Evolutionary conservation across 139 green algal species (phyloP).

Genomic region (Pycnococcus provasolii): DNA sequence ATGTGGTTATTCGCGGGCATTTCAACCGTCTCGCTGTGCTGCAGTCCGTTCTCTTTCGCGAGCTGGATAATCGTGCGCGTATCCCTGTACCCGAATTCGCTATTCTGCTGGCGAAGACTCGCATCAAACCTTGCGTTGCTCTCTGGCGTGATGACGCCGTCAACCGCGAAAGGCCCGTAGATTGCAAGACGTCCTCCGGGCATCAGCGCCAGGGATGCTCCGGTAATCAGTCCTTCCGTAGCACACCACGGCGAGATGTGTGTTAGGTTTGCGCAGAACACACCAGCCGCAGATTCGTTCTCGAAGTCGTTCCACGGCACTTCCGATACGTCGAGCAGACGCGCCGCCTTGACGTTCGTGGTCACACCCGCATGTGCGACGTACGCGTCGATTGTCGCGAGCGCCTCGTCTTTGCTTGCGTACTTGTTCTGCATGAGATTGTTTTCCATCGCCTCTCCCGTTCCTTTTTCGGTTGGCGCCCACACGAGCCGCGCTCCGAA

Average conservation of each 20-base stretch:
- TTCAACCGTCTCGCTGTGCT: not conserved
- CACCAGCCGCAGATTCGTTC: too few species aligned
- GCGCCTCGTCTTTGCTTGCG: too few species aligned
- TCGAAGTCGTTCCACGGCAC: too few species aligned
- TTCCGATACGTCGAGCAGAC: too few species aligned
- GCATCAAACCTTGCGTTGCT: constrained; percentile 9
- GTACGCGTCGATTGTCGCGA: too few species aligned
- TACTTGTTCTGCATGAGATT: too few species aligned
- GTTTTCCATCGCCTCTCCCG: too few species aligned
- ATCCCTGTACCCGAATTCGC: not conserved
- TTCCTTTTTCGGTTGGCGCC: too few species aligned
- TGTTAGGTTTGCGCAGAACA: not conserved
- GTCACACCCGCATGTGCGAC: too few species aligned
- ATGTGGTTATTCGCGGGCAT: constrained; percentile 15
- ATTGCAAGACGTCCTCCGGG: not conserved
- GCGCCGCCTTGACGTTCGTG: too few species aligned
- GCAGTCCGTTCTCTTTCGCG: not conserved
- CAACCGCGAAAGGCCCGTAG: constrained; percentile 5
- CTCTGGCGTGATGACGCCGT: constrained; percentile 3
- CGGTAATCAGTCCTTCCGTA: not conserved
- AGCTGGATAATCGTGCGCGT: not conserved
- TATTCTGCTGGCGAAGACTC: not conserved
- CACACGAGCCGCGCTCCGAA: too few species aligned
- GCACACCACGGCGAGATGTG: constrained; percentile 3
- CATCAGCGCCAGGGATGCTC: not conserved